These are phyloP conservation scores for Colletotrichum limetticola DNA, from an alignment of 2,329 filamentous ascomycete genomes.

Conservation along the genomic window DNA sequence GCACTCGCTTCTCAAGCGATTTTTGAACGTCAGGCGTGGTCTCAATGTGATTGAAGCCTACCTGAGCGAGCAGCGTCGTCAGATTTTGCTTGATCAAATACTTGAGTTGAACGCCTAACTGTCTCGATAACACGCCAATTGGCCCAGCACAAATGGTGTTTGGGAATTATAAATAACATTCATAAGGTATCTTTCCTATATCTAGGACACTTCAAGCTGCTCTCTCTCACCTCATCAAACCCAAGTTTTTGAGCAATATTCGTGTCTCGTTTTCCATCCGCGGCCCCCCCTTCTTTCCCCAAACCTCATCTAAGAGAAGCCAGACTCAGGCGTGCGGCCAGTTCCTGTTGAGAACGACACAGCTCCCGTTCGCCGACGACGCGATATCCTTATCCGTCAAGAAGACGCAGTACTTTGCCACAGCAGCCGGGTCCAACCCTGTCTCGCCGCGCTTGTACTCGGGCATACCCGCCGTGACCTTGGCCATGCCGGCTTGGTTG, in stretches of 20 bases:
- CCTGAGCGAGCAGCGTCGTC: too few relatives aligned
- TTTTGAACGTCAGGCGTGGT: background rate
- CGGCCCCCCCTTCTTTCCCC: background rate
- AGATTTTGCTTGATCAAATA: too few relatives aligned
- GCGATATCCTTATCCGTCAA: slow-evolving; percentile 47
- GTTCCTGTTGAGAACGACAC: slow-evolving; percentile 48
- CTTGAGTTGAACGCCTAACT: background rate
- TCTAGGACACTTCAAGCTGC: background rate
- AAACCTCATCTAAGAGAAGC: background rate
- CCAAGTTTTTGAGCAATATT: background rate
- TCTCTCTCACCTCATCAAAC: background rate
- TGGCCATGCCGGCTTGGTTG: slow-evolving; percentile 46
- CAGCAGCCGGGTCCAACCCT: slow-evolving; percentile 45
- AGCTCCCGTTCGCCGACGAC: slow-evolving; percentile 45
- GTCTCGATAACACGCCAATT: background rate
- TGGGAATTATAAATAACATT: background rate
- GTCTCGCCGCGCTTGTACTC: slow-evolving; percentile 43
- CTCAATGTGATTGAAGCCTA: too few relatives aligned
- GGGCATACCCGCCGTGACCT: slow-evolving; percentile 41
- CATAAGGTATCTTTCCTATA: background rate
- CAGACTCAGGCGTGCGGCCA: slow-evolving; percentile 41
- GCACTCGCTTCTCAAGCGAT: background rate
- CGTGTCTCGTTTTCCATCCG: background rate
- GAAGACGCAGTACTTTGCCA: slow-evolving; percentile 52
- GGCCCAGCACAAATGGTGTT: background rate